Conservation (phyloP, 108 stramenopile genomes). For the Cyclostephanos invisitatus region DNA sequence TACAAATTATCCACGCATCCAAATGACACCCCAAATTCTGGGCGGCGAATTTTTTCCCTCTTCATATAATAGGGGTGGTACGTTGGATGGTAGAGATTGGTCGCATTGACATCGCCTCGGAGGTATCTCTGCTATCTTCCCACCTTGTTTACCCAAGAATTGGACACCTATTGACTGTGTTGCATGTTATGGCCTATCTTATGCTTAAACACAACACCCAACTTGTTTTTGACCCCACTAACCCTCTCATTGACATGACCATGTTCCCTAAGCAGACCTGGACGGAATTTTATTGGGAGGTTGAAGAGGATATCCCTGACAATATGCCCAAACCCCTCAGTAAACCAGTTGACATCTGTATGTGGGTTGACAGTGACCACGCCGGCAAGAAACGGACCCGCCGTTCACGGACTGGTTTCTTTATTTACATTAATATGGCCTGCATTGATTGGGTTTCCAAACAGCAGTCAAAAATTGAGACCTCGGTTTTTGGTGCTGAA, state of each 20-base stretch:
- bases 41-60: too few species aligned
- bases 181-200: neutral
- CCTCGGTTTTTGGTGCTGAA: too few species aligned
- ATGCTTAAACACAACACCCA: neutral
- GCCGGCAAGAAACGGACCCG: neutral
- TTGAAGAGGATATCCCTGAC: constrained; percentile 16
- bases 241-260: constrained; percentile 5
- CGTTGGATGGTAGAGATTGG: constrained; percentile 60
- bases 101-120: constrained; percentile 48
- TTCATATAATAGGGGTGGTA: constrained; percentile 33
- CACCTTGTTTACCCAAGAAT: constrained; percentile 38
- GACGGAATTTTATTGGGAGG: constrained; percentile 16
- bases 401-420: too few species aligned
- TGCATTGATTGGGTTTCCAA: too few species aligned
- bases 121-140: constrained; percentile 51
- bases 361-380: neutral
- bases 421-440: too few species aligned
- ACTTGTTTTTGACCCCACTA: constrained; percentile 34
- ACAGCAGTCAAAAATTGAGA: too few species aligned
- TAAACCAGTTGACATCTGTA: neutral
- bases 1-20: too few species aligned
- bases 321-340: constrained; percentile 21
- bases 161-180: constrained; percentile 43
- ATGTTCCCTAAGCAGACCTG: constrained; percentile 5
- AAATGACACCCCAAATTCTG: too few species aligned